These are phyloP conservation scores for Syncephalastrum racemosum DNA, from an alignment of 371 early-diverging fungal genomes.

Conservation along the genomic window DNA sequence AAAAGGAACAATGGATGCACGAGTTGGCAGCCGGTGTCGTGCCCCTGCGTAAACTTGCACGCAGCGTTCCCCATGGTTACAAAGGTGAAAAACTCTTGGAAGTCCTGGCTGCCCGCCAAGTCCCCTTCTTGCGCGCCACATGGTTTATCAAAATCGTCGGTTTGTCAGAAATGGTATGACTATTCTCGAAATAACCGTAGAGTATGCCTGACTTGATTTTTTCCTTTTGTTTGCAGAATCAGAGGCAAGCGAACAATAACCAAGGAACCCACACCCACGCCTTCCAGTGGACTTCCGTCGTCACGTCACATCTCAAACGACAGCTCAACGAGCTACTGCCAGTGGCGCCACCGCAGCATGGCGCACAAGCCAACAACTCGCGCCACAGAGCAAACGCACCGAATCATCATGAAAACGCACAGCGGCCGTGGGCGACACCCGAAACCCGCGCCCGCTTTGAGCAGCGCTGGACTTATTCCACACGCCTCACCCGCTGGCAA, in stretches of 20 bases:
- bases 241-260: conserved; percentile 39
- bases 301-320: conserved; percentile 37
- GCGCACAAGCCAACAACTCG: conserved; percentile 15
- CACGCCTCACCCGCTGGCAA: conserved; percentile 67
- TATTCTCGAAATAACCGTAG: conserved; percentile 1
- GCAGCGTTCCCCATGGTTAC: conserved; percentile 64
- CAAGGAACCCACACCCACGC: conserved; percentile 23
- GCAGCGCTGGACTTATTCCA: conserved; percentile 61
- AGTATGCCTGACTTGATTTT: not conserved
- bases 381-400: conserved; percentile 14
- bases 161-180: conserved; percentile 60
- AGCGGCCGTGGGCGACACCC: conserved; percentile 51
- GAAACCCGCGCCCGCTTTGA: conserved; percentile 58
- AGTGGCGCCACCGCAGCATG: conserved; percentile 25
- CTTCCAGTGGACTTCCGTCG: conserved; percentile 37
- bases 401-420: conserved; percentile 30
- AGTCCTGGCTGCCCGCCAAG: conserved; percentile 53
- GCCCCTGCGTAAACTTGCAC: conserved; percentile 57
- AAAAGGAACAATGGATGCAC: conserved; percentile 62
- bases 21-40: conserved; percentile 55
- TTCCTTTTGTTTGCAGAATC: conserved; percentile 8
- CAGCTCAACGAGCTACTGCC: conserved; percentile 51
- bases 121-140: conserved; percentile 70
- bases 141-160: conserved; percentile 78
- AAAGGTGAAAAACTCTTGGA: conserved; percentile 69